Evolutionary conservation across 495 filamentous ascomycete genomes (phyloP).

Genomic region (Tuber borchii): DNA sequence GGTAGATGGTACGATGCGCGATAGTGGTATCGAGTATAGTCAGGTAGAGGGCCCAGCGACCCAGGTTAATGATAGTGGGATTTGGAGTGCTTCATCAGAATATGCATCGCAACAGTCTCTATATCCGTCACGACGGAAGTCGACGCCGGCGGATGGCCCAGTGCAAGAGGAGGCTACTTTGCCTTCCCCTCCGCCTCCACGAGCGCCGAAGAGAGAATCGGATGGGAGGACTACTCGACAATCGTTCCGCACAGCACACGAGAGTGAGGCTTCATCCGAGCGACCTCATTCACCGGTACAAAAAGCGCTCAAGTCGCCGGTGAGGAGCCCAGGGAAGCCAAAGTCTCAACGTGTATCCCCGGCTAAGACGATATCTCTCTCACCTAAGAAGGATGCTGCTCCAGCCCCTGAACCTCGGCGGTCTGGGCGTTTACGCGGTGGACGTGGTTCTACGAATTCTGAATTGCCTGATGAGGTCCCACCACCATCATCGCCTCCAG

Average conservation of each 20-base stretch:
- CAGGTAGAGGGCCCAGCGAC: conserved; percentile 11
- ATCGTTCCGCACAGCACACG: conserved; percentile 64
- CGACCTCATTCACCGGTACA: conserved; percentile 9
- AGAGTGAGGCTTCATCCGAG: conserved; percentile 44
- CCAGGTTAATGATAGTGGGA: conserved; percentile 29
- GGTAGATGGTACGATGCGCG: conserved; percentile 9
- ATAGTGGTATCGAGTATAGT: conserved; percentile 18
- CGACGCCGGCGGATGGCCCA: conserved; percentile 10
- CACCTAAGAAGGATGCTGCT: conserved; percentile 19
- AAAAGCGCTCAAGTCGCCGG: not conserved
- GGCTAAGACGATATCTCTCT: conserved; percentile 10
- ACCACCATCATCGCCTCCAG: conserved; percentile 33
- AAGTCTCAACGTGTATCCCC: conserved; percentile 9
- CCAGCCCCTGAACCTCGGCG: conserved; percentile 17
- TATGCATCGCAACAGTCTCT: conserved; percentile 22
- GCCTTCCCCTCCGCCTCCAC: not conserved
- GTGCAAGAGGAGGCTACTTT: conserved; percentile 2
- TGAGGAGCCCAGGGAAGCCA: not conserved
- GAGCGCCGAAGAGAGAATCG: conserved; percentile 5
- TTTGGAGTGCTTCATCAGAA: conserved; percentile 34
- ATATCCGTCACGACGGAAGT: conserved; percentile 15
- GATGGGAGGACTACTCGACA: conserved; percentile 53
- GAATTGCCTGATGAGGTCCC: conserved; percentile 11
- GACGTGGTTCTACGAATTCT: not conserved
- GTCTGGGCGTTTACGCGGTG: conserved; percentile 25